Conservation (phyloP, 2,329 filamentous ascomycete genomes). For the Cytospora leucostoma region DNA sequence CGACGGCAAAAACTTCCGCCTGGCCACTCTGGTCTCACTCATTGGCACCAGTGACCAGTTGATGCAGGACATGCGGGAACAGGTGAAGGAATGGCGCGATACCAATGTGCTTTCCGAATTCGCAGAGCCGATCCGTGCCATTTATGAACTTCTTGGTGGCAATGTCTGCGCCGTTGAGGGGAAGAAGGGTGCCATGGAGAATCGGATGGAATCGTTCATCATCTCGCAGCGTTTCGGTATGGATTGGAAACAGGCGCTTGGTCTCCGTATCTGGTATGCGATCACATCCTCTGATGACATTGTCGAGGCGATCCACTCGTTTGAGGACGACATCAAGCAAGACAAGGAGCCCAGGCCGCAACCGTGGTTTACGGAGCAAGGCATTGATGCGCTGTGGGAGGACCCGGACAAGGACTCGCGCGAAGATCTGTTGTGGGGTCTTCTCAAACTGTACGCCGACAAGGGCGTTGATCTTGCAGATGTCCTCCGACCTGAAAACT, state of each 20-base stretch:
- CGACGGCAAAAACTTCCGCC: slow-evolving; percentile 73
- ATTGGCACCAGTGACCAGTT: slow-evolving; percentile 72
- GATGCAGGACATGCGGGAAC: slow-evolving; percentile 73
- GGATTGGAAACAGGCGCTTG: slow-evolving; percentile 93
- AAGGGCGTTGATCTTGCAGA: slow-evolving; percentile 62
- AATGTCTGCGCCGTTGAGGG: slow-evolving; percentile 85
- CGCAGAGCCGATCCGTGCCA: slow-evolving; percentile 75
- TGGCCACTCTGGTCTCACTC: slow-evolving; percentile 82
- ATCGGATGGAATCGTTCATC: slow-evolving; percentile 76
- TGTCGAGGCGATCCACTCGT: slow-evolving; percentile 70
- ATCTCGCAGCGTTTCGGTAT: slow-evolving; percentile 83
- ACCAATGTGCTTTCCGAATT: slow-evolving; percentile 87
- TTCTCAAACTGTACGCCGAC: slow-evolving; percentile 79
- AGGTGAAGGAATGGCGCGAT: slow-evolving; percentile 82
- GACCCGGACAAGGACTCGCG: slow-evolving; percentile 59
- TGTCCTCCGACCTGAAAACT: slow-evolving; percentile 73
- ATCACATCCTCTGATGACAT: slow-evolving; percentile 69
- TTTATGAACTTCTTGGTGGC: slow-evolving; percentile 88
- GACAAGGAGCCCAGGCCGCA: slow-evolving; percentile 71
- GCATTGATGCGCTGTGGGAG: slow-evolving; percentile 59
- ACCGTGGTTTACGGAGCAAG: slow-evolving; percentile 69
- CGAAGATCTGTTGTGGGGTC: slow-evolving; percentile 83
- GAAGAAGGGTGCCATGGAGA: slow-evolving; percentile 72
- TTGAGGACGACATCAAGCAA: slow-evolving; percentile 70
- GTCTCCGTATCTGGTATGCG: slow-evolving; percentile 86